Base-by-base conservation (phyloP, 352 stramenopile genomes). In the Saprolegnia diclina region DNA sequence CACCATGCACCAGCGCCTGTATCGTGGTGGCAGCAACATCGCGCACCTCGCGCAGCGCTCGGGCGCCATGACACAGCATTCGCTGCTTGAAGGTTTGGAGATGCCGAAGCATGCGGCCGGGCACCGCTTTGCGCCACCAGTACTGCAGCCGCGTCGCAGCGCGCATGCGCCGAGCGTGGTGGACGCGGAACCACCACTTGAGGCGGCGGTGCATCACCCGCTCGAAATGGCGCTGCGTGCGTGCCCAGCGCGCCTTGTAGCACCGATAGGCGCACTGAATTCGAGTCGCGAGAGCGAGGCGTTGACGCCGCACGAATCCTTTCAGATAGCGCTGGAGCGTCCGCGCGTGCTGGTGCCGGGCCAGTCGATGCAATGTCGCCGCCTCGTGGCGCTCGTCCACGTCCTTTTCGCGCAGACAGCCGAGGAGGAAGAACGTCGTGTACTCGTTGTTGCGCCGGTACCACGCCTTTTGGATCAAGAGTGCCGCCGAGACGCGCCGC, bases 401-500 rank as follows among this genome's bases (percentile, higher is more conserved):
- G 62, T 89, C 82, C 29, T 83, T 80, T 65, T 86, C 80, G 10
- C 85, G 80, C 21, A 94, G 66, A 72, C 85, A 93, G 4, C 85
- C 85, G 7, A 94, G 79, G 16, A 94, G 66, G 16, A 94, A 62
- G 64, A 93, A 93, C 21, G 85, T 93, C 19, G 83, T 91, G 77
- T 81, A 92, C 53, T 94, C 87, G 67, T 90, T 89, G 62, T 91
- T 92, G 37, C 79, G 81, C 13, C 67, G 81, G 56, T 94, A 94
- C 86, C 86, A 94, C 13, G 76, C 81, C 24, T 86, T 81, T 54
- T 94, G 86, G 7, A 92, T 79, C 0, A 88, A 70, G 3, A 94
- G 65, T 2, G 84, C 84, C 3, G 86, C 83, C 38, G 81, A 76
- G 67, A 89, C 87, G 46, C 77, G 73, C 16, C 82, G 73, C 1